Base-by-base conservation (phyloP, 2,329 filamentous ascomycete species). In the Sporothrix schenckii region DNA sequence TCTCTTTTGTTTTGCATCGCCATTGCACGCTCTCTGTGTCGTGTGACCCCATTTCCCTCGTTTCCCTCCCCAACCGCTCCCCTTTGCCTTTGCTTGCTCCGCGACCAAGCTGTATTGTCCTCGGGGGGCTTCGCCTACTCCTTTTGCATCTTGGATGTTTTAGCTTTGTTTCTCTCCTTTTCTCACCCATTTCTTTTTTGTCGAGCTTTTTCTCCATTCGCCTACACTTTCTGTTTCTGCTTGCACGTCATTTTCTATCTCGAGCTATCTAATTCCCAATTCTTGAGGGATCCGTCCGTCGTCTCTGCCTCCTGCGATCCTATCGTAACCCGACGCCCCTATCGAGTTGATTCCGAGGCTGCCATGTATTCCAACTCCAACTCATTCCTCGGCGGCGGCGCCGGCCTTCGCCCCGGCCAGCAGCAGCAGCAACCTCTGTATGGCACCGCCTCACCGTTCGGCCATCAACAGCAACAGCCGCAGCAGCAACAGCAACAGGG, bases 321-420 rank as follows among this genome's bases (percentile, higher is more conserved):
- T 34, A 53, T 34, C 34, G 49, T 47, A 14, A 49, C 63, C 30
- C 34, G 14, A 14, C 27, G 47, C 54, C 66, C 41, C 54, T 50
- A 19, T 65, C 54, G 60, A 53, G 41, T 50, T 39, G 58, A 66
- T 41, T n/a, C 10, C 44, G 27, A 14, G n/a, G 11, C 60, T 74
- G 73, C 77, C 81, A 97, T 97, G 94, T 98, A 92, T 83, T 95
- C 93, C 75, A 92, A 91, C 80, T 92, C 92, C 75, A 96, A 92
- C 84, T 90, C 92, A 74, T 97, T 90, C 81, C 83, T 97, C 77
- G 93, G 93, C 81, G 91, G 89, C 49, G 68, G 71, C 82, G 92
- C 90, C 79, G 91, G 86, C 83, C 88, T 91, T 79, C 91, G 89
- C 72, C 91, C 91, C 69, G 87, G 87, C 74, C 85, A 85, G 74